Percentiles rank a stretch among this genome's conserved stretches.
Evolutionary conservation across 805 yeast species (phyloP).

Genomic region (Lipomyces japonicus): DNA sequence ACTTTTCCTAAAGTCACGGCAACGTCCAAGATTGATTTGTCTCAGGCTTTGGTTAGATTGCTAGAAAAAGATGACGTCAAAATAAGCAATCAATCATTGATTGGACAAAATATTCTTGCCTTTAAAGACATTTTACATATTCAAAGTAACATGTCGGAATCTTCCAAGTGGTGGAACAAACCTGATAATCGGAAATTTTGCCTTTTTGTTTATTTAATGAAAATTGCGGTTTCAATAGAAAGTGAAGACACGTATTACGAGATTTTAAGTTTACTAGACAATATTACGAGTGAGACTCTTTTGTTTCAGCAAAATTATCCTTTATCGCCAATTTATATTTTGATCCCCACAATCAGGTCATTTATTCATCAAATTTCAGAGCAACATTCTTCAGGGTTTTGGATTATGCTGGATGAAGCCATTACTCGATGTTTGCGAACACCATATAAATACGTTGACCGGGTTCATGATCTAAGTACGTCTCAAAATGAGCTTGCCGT

Average conservation of each 20-base stretch:
- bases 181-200: conserved; percentile 45
- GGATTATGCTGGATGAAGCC: conserved; percentile 71
- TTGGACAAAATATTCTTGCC: conserved; percentile 3
- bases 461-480: conserved; percentile 33
- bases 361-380: conserved; percentile 17
- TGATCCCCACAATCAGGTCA: conserved; percentile 49
- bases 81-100: neutral
- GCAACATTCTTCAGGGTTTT: conserved; percentile 41
- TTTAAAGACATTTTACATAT: conserved; percentile 49
- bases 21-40: conserved; percentile 7
- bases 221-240: conserved; percentile 29
- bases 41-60: conserved; percentile 5
- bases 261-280: conserved; percentile 48
- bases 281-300: conserved; percentile 50
- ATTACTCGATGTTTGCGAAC: conserved; percentile 64
- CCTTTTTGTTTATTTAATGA: conserved; percentile 62
- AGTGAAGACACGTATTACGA: conserved; percentile 38
- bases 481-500: conserved; percentile 31
- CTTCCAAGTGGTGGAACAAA: conserved; percentile 78
- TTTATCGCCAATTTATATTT: conserved; percentile 53
- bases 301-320: conserved; percentile 51
- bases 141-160: conserved; percentile 51
- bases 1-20: conserved; percentile 8
- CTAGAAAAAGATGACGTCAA: neutral
- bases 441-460: conserved; percentile 83